A percentile compares a stretch with the other conserved stretches of the same genome.
Conservation (phyloP, 1,284 basidiomycete species). For the Leccinum huronense region DNA sequence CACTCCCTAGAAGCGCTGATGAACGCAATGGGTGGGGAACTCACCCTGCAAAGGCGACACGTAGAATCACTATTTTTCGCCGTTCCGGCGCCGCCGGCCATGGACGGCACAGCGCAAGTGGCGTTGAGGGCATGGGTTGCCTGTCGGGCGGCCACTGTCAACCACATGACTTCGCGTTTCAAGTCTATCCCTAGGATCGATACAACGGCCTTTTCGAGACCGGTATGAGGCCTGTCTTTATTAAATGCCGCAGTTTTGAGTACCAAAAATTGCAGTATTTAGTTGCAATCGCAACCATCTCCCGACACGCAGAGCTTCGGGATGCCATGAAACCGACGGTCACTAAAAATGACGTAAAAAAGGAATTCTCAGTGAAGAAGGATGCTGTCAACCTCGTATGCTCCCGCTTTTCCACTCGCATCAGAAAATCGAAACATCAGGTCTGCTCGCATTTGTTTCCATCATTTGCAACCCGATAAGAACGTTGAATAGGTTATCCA, state of each 20-base stretch:
- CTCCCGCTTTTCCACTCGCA: constrained; percentile 42
- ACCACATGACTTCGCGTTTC: constrained; percentile 20
- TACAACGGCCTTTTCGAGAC: constrained; percentile 18
- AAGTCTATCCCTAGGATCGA: constrained; percentile 22
- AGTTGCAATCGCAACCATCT: constrained; percentile 38
- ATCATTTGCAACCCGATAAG: neutral
- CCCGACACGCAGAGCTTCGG: constrained; percentile 41
- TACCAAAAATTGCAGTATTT: constrained; percentile 35
- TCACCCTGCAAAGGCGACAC: constrained; percentile 30
- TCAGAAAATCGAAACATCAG: constrained; percentile 36
- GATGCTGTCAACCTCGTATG: constrained; percentile 37
- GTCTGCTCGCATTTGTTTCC: constrained; percentile 23
- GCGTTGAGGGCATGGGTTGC: constrained; percentile 48
- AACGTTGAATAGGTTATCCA: constrained; percentile 20
- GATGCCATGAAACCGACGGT: constrained; percentile 39
- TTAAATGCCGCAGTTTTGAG: neutral
- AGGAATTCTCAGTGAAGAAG: constrained; percentile 25
- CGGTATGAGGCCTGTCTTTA: constrained; percentile 13
- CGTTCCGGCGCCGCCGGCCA: constrained; percentile 20
- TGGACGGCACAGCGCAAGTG: constrained; percentile 16
- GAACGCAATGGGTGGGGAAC: constrained; percentile 40
- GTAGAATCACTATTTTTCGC: constrained; percentile 41
- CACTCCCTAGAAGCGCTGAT: constrained; percentile 39
- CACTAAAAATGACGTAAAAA: constrained; percentile 45
- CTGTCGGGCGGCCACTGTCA: constrained; percentile 32